These are phyloP conservation scores for Phaeophleospora eucalypticola DNA, from an alignment of 2,329 filamentous ascomycete species.

Conservation along the genomic window DNA sequence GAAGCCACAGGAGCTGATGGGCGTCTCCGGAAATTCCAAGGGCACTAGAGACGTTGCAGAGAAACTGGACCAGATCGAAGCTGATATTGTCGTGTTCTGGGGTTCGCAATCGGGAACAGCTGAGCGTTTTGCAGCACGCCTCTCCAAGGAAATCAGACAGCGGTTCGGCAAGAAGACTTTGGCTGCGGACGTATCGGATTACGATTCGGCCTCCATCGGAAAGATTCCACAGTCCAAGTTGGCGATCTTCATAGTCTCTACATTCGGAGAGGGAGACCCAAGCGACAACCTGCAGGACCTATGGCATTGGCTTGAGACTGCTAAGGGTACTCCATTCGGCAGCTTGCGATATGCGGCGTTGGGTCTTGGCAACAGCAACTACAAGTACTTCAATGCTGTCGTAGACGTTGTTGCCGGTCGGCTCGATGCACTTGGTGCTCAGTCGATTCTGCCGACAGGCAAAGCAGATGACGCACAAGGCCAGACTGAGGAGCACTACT, in stretches of 20 bases:
- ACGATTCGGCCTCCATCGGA: slow-evolving; percentile 32
- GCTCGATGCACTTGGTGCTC: slow-evolving; percentile 34
- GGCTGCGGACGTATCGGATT: slow-evolving; percentile 46
- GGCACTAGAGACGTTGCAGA: slow-evolving; percentile 40
- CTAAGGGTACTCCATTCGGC: slow-evolving; percentile 12
- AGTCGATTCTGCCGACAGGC: slow-evolving; percentile 31
- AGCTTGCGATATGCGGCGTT: slow-evolving; percentile 40
- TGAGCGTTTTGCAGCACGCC: slow-evolving; percentile 40
- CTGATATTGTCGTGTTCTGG: slow-evolving; percentile 43
- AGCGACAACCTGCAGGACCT: slow-evolving; percentile 49
- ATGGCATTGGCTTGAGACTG: slow-evolving; percentile 32
- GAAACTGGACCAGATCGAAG: slow-evolving; percentile 37
- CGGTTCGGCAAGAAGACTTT: slow-evolving; percentile 41
- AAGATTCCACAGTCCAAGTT: slow-evolving; percentile 14
- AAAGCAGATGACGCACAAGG: slow-evolving; percentile 41
- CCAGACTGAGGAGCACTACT: slow-evolving; percentile 43
- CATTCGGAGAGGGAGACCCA: slow-evolving; percentile 30
- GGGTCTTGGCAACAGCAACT: slow-evolving; percentile 46
- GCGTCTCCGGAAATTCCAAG: slow-evolving; percentile 31
- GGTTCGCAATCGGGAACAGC: slow-evolving; percentile 49
- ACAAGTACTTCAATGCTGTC: slow-evolving; percentile 46
- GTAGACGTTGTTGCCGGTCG: slow-evolving; percentile 35
- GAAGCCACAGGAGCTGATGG: slow-evolving; percentile 43
- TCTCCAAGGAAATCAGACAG: slow-evolving; percentile 39
- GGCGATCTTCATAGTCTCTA: slow-evolving; percentile 28